Percentiles rank a stretch among this genome's conserved stretches.
These are phyloP conservation scores for Patellaria atrata DNA, from an alignment of 495 filamentous ascomycete species.

Conservation along the genomic window DNA sequence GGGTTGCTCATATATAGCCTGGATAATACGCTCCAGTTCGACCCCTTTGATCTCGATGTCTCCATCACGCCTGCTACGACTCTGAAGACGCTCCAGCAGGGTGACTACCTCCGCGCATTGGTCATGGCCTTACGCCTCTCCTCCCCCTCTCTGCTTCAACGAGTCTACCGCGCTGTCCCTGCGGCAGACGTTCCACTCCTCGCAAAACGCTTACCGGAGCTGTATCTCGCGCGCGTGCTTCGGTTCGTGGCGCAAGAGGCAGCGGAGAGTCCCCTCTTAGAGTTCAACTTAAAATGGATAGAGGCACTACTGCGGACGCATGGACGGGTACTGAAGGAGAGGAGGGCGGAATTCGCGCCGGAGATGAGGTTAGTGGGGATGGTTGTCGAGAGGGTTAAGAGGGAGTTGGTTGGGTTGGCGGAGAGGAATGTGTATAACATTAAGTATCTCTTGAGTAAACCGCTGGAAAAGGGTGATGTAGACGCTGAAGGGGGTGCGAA, in stretches of 20 bases:
- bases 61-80: slow-evolving; percentile 76
- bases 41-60: slow-evolving; percentile 92
- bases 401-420: slow-evolving; percentile 43
- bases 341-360: slow-evolving; percentile 56
- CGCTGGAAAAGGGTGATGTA: slow-evolving; percentile 10
- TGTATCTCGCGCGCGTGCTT: slow-evolving; percentile 73
- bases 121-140: slow-evolving; percentile 96
- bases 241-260: slow-evolving; percentile 73
- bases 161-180: slow-evolving; percentile 75
- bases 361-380: slow-evolving; percentile 69
- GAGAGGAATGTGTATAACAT: slow-evolving; percentile 79
- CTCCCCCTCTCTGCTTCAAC: slow-evolving; percentile 57
- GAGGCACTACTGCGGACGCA: slow-evolving; percentile 69
- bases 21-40: slow-evolving; percentile 61
- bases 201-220: slow-evolving; percentile 60
- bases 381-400: slow-evolving; percentile 60
- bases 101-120: slow-evolving; percentile 77
- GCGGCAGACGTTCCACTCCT: slow-evolving; percentile 60
- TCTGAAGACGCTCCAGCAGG: slow-evolving; percentile 55
- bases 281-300: slow-evolving; percentile 89
- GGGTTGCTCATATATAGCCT: slow-evolving; percentile 84
- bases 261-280: slow-evolving; percentile 83
- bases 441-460: slow-evolving; percentile 52
- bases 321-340: slow-evolving; percentile 68
- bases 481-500: not conserved